Percentiles rank a stretch among this genome's conserved stretches.
Evolutionary conservation across 208 protist species (phyloP).

Genomic region (Leptomonas pyrrhocoris): DNA sequence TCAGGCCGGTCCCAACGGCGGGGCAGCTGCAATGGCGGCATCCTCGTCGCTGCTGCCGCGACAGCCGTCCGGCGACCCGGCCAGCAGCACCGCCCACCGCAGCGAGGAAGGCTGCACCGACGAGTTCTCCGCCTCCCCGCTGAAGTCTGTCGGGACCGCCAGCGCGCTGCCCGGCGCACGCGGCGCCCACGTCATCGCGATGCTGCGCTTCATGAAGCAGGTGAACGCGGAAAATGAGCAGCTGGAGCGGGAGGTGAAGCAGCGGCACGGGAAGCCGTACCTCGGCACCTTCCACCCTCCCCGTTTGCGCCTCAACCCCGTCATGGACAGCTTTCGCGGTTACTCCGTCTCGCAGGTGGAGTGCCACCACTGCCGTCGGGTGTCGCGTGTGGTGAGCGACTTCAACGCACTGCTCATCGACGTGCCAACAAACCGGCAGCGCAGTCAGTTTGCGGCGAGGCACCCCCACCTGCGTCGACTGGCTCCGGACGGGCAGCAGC

Average conservation of each 20-base stretch:
- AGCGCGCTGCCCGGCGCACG: slow-evolving; percentile 20
- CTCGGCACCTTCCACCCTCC: slow-evolving; percentile 44
- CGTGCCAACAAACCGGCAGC: slow-evolving; percentile 61
- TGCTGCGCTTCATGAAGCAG: slow-evolving; percentile 58
- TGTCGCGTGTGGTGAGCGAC: slow-evolving; percentile 66
- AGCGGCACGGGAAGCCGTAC: slow-evolving; percentile 40
- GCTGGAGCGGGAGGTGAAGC: slow-evolving; percentile 47
- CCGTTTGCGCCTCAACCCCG: slow-evolving; percentile 65
- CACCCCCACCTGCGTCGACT: slow-evolving; percentile 62
- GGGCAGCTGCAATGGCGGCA: too few relatives aligned
- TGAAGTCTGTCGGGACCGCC: neutral
- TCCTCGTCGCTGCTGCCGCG: too few relatives aligned
- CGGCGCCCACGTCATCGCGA: slow-evolving; percentile 40
- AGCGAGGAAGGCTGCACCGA: slow-evolving; percentile 18
- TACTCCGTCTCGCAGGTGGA: slow-evolving; percentile 68
- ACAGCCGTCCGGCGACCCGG: neutral
- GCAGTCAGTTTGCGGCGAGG: slow-evolving; percentile 41
- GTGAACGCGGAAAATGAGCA: slow-evolving; percentile 76
- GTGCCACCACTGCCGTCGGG: slow-evolving; percentile 68
- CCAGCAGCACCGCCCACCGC: neutral
- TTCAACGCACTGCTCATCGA: slow-evolving; percentile 83
- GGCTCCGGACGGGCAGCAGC: slow-evolving; percentile 27
- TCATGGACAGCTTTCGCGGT: slow-evolving; percentile 84
- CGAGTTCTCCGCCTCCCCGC: slow-evolving; percentile 9
- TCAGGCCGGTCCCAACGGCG: neutral